These are phyloP conservation scores for Grosmannia clavigera DNA, from an alignment of 2,329 filamentous ascomycete species.

Conservation along the genomic window DNA sequence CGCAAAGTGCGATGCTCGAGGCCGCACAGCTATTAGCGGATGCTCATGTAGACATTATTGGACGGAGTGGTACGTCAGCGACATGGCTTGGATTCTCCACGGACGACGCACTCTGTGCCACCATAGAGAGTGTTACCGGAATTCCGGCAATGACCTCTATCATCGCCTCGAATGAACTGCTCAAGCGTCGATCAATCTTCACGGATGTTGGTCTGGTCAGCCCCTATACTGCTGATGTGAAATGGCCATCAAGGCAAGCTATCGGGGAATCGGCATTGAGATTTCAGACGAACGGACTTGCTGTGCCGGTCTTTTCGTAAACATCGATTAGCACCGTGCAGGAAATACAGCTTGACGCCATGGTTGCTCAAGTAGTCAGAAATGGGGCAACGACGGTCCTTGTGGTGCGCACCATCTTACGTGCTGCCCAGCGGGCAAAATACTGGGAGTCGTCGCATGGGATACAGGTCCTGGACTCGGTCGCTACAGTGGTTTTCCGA, in stretches of 20 bases:
- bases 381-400: conserved; percentile 20
- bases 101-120: conserved; percentile 25
- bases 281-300: conserved; percentile 17
- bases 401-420: conserved; percentile 31
- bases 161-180: conserved; percentile 21
- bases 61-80: conserved; percentile 25
- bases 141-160: conserved; percentile 28
- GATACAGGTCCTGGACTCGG: conserved; percentile 27
- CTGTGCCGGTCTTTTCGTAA: conserved; percentile 17
- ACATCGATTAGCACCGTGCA: conserved; percentile 21
- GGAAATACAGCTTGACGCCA: conserved; percentile 13
- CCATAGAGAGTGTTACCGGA: conserved; percentile 23
- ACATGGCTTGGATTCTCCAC: conserved; percentile 27
- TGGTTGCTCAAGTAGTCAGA: conserved; percentile 16
- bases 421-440: conserved; percentile 23
- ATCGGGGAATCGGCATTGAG: conserved; percentile 19
- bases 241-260: conserved; percentile 24
- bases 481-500: conserved; percentile 28
- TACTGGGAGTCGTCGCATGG: conserved; percentile 24
- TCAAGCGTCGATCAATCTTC: neutral
- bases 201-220: conserved; percentile 23
- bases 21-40: conserved; percentile 23
- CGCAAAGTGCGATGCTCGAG: conserved; percentile 15
- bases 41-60: conserved; percentile 24
- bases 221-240: conserved; percentile 28